Conservation (phyloP, 2,329 filamentous ascomycete genomes). For the Fusarium sp. region DNA sequence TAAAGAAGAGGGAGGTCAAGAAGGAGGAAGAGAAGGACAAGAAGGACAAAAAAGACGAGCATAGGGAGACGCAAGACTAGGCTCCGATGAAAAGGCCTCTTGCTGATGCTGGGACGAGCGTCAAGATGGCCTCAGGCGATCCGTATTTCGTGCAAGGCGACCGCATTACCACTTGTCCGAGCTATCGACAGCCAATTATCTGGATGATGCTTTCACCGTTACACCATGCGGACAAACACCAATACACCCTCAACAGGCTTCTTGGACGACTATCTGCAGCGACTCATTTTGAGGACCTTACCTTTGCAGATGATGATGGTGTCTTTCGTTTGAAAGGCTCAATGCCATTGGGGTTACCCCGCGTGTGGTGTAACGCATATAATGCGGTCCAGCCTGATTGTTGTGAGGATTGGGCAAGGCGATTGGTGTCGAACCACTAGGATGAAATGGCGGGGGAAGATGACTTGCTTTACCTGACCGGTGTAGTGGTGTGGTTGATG, state of each 20-base stretch:
- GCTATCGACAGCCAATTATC: slow-evolving; percentile 39
- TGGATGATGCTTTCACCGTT: slow-evolving; percentile 26
- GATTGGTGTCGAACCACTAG: slow-evolving; percentile 29
- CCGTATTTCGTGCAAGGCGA: slow-evolving; percentile 27
- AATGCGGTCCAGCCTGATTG: slow-evolving; percentile 44
- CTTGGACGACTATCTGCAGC: neutral
- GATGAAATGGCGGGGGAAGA: slow-evolving; percentile 34
- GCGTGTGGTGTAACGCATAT: slow-evolving; percentile 43
- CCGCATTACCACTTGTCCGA: slow-evolving; percentile 14
- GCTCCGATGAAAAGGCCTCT: neutral
- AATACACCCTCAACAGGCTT: slow-evolving; percentile 9
- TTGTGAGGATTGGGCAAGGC: slow-evolving; percentile 37
- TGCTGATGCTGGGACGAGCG: slow-evolving; percentile 14
- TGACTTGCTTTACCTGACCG: slow-evolving; percentile 33
- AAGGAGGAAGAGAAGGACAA: slow-evolving; percentile 4
- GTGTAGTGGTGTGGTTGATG: slow-evolving; percentile 47
- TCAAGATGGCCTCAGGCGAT: slow-evolving; percentile 33
- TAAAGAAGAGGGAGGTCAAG: slow-evolving; percentile 4
- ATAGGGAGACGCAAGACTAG: slow-evolving; percentile 21
- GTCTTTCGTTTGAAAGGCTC: slow-evolving; percentile 15
- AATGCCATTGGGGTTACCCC: slow-evolving; percentile 47
- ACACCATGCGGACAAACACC: slow-evolving; percentile 10
- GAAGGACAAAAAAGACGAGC: neutral
- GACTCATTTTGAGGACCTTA: slow-evolving; percentile 5
- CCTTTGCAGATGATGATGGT: slow-evolving; percentile 32